A percentile compares a stretch with the other conserved stretches of the same genome.
Conservation (phyloP, 2,329 filamentous ascomycete genomes). For the Colletotrichum tabaci region DNA sequence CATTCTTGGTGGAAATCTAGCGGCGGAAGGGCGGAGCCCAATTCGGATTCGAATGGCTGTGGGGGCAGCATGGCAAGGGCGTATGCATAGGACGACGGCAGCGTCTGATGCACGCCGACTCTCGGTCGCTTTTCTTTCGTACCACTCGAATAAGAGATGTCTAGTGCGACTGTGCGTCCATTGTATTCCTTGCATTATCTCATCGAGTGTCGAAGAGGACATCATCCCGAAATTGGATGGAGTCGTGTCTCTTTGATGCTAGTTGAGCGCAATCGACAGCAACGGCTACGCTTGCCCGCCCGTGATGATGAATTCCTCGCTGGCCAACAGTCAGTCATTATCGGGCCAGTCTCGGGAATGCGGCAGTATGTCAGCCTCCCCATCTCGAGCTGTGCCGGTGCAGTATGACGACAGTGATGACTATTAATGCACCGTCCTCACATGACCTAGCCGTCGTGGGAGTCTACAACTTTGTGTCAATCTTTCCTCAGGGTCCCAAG, state of each 20-base stretch:
- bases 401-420: conserved; percentile 10
- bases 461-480: conserved; percentile 3
- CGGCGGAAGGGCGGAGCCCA: conserved; percentile 38
- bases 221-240: conserved; percentile 12
- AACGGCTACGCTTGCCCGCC: conserved; percentile 11
- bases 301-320: background rate
- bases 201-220: conserved; percentile 1
- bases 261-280: background rate
- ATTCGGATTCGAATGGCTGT: conserved; percentile 20
- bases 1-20: conserved; percentile 31
- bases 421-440: background rate
- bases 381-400: background rate
- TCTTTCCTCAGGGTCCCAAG: background rate
- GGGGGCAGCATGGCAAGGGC: conserved; percentile 16
- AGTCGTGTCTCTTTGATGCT: background rate
- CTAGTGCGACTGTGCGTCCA: conserved; percentile 14
- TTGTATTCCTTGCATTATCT: conserved; percentile 7
- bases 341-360: conserved; percentile 7
- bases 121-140: conserved; percentile 11
- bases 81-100: conserved; percentile 31
- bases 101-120: conserved; percentile 21
- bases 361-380: background rate
- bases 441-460: conserved; percentile 3
- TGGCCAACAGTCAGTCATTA: background rate
- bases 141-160: conserved; percentile 31